A percentile compares a stretch with the other conserved stretches of the same genome.
phyloP scores from a whole-genome alignment of 805 yeast genomes.

The Kodamaea neixiangensis region DNA sequence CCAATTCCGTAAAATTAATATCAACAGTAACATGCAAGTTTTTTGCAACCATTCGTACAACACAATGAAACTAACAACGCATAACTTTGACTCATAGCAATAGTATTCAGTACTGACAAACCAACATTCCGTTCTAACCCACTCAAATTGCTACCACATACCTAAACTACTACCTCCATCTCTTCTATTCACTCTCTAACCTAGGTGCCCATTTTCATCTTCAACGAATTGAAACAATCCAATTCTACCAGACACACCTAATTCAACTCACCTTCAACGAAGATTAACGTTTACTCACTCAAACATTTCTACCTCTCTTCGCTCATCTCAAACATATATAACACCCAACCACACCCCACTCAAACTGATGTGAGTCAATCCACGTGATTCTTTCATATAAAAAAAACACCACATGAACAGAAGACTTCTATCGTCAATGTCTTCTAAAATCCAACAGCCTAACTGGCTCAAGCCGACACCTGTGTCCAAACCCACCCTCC shows the following conservation, averaged over 20 bases:
- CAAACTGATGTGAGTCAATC: background rate
- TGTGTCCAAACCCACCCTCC: slow-evolving; percentile 39
- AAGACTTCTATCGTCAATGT: background rate
- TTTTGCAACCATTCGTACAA: too few relatives aligned
- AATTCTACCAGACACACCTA: background rate
- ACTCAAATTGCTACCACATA: background rate
- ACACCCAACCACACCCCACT: too few relatives aligned
- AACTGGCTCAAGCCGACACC: background rate
- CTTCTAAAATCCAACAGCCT: slow-evolving; percentile 24
- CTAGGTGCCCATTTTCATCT: background rate
- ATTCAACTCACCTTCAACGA: background rate
- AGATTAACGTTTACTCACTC: too few relatives aligned
- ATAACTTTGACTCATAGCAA: too few relatives aligned
- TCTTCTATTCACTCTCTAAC: background rate
- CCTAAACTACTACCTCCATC: background rate
- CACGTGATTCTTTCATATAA: background rate
- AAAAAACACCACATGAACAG: background rate
- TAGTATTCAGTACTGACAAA: too few relatives aligned
- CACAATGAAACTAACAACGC: too few relatives aligned
- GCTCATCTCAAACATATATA: too few relatives aligned
- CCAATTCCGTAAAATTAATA: background rate
- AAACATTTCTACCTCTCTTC: background rate
- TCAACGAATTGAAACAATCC: background rate
- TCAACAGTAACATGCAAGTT: too few relatives aligned
- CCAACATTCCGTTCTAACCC: too few relatives aligned